Base-by-base conservation (phyloP, 2,329 filamentous ascomycete species). In the Fusarium sp. region DNA sequence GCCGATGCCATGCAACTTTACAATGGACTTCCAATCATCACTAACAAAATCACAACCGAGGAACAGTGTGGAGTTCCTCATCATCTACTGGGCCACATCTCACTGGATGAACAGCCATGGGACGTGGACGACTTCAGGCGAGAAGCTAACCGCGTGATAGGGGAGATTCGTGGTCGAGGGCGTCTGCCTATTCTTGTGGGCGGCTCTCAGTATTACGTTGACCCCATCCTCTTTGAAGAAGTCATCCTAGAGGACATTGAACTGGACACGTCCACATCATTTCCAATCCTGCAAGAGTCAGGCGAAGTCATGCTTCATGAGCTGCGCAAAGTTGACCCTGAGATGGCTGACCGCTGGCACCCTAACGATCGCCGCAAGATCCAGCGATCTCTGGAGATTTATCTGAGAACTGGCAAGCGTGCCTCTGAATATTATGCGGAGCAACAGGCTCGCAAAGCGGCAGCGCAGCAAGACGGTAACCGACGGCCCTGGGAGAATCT, bases 1-100 rank as follows among this genome's bases (percentile, higher is more conserved):
- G 94, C 94, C 56, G 96, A 99, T 86, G 96, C 96, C 42, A 98
- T 99, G 95, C 96, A 99, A 82, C 91, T 99, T 84, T 99, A 99
- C 82, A 89, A 90, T 62, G 96, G 96, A 4, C 86, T 99, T 50
- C 95, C 96, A 6, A 92, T 98, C 73, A 96, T 98, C 76, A 99
- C 96, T 29, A 99, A 99, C 82, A 97, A 98, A 81, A 93, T 98
- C 67, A 90, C 93, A 0, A 62, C 80, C 1, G 87, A 91, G 22
- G 96, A 98, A 81, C 92, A 91, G 78, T 89, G 92, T 70, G 94
- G 93, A 11, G 87, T 99, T 13, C 93, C 93, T 5, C 96, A 99
- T 80, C 96, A 99, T 82, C 86, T 99, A 5, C 89, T 99, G 27
- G 94, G 93, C 61, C 92, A 91, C 72, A 92, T 98, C 64, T 87